Base-by-base conservation (phyloP, 345 rosid species). In the Mangifera indica region DNA sequence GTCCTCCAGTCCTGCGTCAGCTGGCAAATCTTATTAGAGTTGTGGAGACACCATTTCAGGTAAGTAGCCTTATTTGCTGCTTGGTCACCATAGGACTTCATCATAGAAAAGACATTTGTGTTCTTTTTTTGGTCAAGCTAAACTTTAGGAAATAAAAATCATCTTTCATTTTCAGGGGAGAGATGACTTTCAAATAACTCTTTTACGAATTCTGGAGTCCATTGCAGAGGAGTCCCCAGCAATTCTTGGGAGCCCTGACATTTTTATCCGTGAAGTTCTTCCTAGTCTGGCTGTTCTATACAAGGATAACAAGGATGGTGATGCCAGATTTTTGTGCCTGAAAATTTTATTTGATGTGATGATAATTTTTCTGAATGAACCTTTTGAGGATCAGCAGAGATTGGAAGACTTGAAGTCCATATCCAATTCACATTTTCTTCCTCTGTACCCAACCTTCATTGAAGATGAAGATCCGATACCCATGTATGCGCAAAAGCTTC, bases 391-490 rank as follows among this genome's bases (percentile, higher is more conserved):
- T 49, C 86, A 81, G 60, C 86, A 85, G 37, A 82, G 83, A 76
- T 79, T 82, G 21, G 84, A 81, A 22, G 89, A 85, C 72, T 75
- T 95, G 84, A 88, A 80, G 74, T 83, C 89, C 77, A 82, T 95
- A 76, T 85, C 99, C 76, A 88, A 84, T 78, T 69, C 80, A 66
- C 93, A 89, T 81, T 95, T 92, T 85, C 96, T 95, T 58, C 98
- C 98, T n/a, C 90, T 92, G 57, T 92, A 95, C 78, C 99, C 99
- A 70, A 70, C 84, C 72, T 72, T 95, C 77, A 86, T 91, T 81
- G 93, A 89, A 81, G 99, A 95, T 76, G 99, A 95, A 84, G 99
- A 95, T 75, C 99, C 96, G 62, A 92, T 92, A 73, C 98, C 99
- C 67, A 93, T 92, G 81, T 91, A 92, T 75, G 97, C 97, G 0